Evolutionary conservation across 192 early-diverging fungal genomes (phyloP), one percentile per base, ranked within the genome.

Genomic region (Kickxella alabastrina): DNA sequence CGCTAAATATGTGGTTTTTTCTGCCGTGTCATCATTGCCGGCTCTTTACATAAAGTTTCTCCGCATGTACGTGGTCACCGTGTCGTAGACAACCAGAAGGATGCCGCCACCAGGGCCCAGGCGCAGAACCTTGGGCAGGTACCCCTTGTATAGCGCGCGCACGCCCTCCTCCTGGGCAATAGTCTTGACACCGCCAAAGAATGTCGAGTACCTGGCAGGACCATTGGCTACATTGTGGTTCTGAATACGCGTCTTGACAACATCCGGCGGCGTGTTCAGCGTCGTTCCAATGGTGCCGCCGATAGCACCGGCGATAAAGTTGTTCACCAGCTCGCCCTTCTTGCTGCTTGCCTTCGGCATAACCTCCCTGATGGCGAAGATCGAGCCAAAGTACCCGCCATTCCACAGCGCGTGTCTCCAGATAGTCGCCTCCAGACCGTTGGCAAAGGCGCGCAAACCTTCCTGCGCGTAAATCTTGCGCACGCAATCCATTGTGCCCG

Each of bases 351-450:
- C 83, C 77, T 93, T 89, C 35, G 92, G 95, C 36, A 97, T 61
- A 15, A 77, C 32, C 38, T 65, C 75, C 49, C 83, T 86, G 49
- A 95, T 81, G 32, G 61, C 78, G 49, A 80, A 82, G 62, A 89
- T 87, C 50, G 79, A 82, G 49, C 90, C 90, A 84, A 96, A 96
- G 82, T 93, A 96, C 43, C 92, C 95, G 63, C 91, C 92, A 74
- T 98, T 98, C 95, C 95, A 98, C 48, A 85, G 64, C 29, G 88
- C 92, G 60, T 98, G 95, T 39, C 95, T 83, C 87, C 90, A 91
- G 32, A 95, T 66, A 6, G 95, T 98, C 22, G 93, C 87, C 67
- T 98, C 95, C 36, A 95, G 69, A 10, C 95, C 95, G 24, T 88
- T 92, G 73, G 79, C 91, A 68, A 98, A 83, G 10, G 89, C 95